Evolutionary conservation across 495 filamentous ascomycete genomes (phyloP), one percentile per base, ranked within the genome.

Genomic region (Penicillium maclennaniae): DNA sequence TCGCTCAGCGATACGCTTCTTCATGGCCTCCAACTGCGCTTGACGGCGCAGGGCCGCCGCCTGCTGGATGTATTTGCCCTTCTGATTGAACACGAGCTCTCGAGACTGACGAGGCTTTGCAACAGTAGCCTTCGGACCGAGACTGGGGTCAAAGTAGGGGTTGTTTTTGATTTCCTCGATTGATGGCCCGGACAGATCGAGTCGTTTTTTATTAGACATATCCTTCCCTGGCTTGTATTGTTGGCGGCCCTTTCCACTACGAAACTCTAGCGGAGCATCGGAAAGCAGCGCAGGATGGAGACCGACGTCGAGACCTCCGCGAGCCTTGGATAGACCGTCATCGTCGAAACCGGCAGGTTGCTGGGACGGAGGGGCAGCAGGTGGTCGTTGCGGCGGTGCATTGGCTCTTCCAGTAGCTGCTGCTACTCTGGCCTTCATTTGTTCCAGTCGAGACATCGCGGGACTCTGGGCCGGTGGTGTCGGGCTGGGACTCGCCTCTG

Each of bases 31-130:
- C 40, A 99, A 76, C 59, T 87, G 87, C 23, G 87, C 89, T 70
- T 96, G 89, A 54, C 89, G 79, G 41, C 93, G 83, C 19, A 96
- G 75, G 54, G 90, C 91, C 65, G 87, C 90, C 2, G 88, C 95
- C 67, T 97, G 92, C 55, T 87, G 84, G 47, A 97, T 95, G 62
- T 95, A 97, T 79, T 97, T 97, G 45, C 93, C 93, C 67, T 96
- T 96, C 61, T 92, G 85, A 70, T 97, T 95, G 78, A 98, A 97
- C 10, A 89, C 68, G 17, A 98, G 80, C 58, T 89, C 83, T 40
- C 87, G 83, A 2, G 87, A 75, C 47, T 86, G 75, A 36, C 90
- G 80, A 20, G 78, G 78, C 59, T 77, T 87, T 23, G 79, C 79
- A 7, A 81, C 74, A 3, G 83, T 81, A 17, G 79, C 78, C 57